Conservation (phyloP, 495 filamentous ascomycete genomes). For the Amphirosellinia nigrospora region DNA sequence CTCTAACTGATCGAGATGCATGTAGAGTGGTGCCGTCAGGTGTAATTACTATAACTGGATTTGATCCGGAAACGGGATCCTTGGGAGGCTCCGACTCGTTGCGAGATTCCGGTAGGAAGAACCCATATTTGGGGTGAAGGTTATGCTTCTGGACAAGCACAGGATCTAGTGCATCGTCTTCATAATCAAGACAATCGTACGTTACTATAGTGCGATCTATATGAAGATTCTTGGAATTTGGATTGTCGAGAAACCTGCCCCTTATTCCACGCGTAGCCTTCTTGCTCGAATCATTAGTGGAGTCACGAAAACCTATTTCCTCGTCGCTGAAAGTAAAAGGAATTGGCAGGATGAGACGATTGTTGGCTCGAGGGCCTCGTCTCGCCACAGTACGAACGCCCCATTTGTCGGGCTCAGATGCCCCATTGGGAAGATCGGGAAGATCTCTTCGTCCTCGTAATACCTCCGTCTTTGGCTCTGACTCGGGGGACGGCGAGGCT, state of each 20-base stretch:
- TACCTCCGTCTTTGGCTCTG: slow-evolving; percentile 17
- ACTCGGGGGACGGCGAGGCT: slow-evolving; percentile 41
- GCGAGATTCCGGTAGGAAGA: slow-evolving; percentile 45
- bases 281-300: slow-evolving; percentile 50
- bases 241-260: slow-evolving; percentile 48
- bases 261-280: slow-evolving; percentile 46
- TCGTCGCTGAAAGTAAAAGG: slow-evolving; percentile 45
- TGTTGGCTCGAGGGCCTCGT: slow-evolving; percentile 42
- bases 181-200: slow-evolving; percentile 50
- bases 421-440: slow-evolving; percentile 47
- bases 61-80: slow-evolving; percentile 40
- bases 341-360: slow-evolving; percentile 51
- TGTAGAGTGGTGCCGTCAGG: slow-evolving; percentile 42
- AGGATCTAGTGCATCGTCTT: slow-evolving; percentile 48
- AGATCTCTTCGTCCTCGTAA: slow-evolving; percentile 35
- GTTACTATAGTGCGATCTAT: slow-evolving; percentile 48
- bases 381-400: slow-evolving; percentile 48
- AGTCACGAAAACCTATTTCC: slow-evolving; percentile 59
- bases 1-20: slow-evolving; percentile 48
- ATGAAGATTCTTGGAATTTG: slow-evolving; percentile 50
- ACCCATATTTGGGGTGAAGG: slow-evolving; percentile 51
- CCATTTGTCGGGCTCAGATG: slow-evolving; percentile 46
- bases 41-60: slow-evolving; percentile 45
- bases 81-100: slow-evolving; percentile 46
- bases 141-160: slow-evolving; percentile 48